Evolutionary conservation across 2,329 filamentous ascomycete species (phyloP), one percentile per base, ranked within the genome.

Genomic region (Spiromastix sp.): DNA sequence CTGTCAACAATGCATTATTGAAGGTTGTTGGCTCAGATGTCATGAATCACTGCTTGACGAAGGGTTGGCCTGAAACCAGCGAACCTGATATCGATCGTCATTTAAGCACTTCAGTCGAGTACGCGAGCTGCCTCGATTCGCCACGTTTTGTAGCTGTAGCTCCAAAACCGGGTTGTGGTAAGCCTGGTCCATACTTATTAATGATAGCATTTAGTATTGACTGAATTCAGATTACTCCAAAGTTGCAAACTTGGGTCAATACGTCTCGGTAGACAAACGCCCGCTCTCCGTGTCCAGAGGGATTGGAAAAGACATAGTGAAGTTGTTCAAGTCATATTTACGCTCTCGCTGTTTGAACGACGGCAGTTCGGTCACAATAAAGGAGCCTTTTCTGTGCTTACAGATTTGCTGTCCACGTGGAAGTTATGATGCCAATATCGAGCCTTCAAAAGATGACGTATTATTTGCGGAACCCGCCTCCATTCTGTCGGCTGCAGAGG

Each of bases 381-480:
- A 62, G 20, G 67, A 75, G 32, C 71, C 72, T 0, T 77, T 79
- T 46, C 45, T 77, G 8, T 70, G 60, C 41, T 47, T 79, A 33
- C 66, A 71, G 21, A 63, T 79, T 6, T 45, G 47, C 2, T 79
- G 74, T 49, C 67, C 68, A 2, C 46, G 49, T 7, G 67, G 63
- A 5, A 68, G 60, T 28, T 79, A 79, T 48, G 76, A 79, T 52
- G 62, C 67, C 4, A 79, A 79, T 40, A 57, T 79, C 22, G 76
- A 80, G 45, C 74, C 76, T 3, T 66, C 69, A 1, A 80, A 80
- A 47, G 72, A 79, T 47, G 71, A 79, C 50, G 63, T 79, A 2
- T 46, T 78, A 2, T 77, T 79, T 45, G 66, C 68, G 20, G 58
- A 77, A 30, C 49, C 57, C 2, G 47, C 51, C 3, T 13, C 48